phyloP scores from a whole-genome alignment of 352 stramenopile species.

The Pythium dissimile region DNA sequence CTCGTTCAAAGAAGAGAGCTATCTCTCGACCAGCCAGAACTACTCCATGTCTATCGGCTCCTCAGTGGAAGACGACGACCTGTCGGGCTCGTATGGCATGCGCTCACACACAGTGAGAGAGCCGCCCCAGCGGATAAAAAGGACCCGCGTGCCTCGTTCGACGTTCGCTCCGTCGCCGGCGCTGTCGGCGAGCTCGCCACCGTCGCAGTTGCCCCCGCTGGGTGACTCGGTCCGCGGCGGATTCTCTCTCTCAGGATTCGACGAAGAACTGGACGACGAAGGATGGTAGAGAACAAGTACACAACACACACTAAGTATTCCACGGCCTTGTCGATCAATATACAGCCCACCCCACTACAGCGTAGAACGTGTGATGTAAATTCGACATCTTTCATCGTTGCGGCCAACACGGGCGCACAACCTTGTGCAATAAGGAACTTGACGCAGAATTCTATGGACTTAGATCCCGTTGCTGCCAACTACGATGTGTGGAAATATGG shows the following conservation, averaged over 20 bases:
- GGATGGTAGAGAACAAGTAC: conserved; percentile 33
- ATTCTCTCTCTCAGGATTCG: conserved; percentile 60
- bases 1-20: conserved; percentile 46
- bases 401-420: too few relatives aligned
- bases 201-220: conserved; percentile 60
- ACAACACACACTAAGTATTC: too few relatives aligned
- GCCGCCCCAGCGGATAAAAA: conserved; percentile 15
- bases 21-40: conserved; percentile 38
- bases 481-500: too few relatives aligned
- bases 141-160: conserved; percentile 13
- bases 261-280: conserved; percentile 53
- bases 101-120: not conserved
- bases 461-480: too few relatives aligned
- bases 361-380: too few relatives aligned
- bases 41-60: conserved; percentile 57
- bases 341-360: too few relatives aligned
- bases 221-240: conserved; percentile 19
- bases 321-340: too few relatives aligned
- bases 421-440: too few relatives aligned
- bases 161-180: conserved; percentile 61
- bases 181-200: conserved; percentile 63
- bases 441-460: too few relatives aligned
- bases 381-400: too few relatives aligned
- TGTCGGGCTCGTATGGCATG: not conserved
- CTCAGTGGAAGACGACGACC: conserved; percentile 43